Conservation (phyloP, 208 protist genomes). For the Leishmania mexicana region DNA sequence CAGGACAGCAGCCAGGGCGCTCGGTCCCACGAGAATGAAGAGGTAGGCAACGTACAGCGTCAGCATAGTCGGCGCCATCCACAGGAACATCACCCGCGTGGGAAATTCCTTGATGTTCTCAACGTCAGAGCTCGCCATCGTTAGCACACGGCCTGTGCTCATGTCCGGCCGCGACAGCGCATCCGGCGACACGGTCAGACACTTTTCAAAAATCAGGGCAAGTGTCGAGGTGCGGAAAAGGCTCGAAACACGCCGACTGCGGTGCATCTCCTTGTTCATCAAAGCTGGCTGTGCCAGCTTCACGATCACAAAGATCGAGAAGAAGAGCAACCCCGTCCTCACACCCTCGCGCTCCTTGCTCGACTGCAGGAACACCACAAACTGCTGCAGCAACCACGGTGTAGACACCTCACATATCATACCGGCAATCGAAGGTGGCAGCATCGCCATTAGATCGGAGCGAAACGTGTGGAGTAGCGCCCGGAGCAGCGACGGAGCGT, state of each 20-base stretch:
- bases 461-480: slow-evolving; percentile 44
- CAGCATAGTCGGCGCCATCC: slow-evolving; percentile 72
- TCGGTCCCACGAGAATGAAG: slow-evolving; percentile 65
- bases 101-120: slow-evolving; percentile 48
- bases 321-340: slow-evolving; percentile 34
- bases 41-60: slow-evolving; percentile 48
- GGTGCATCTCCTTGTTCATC: slow-evolving; percentile 47
- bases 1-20: slow-evolving; percentile 67
- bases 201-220: slow-evolving; percentile 80
- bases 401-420: slow-evolving; percentile 48
- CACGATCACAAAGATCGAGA: slow-evolving; percentile 11
- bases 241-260: slow-evolving; percentile 32
- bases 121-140: slow-evolving; percentile 85
- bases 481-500: slow-evolving; percentile 36
- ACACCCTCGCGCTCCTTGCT: slow-evolving; percentile 11
- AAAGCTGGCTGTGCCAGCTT: slow-evolving; percentile 44
- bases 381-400: slow-evolving; percentile 71
- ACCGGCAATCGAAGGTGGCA: slow-evolving; percentile 41
- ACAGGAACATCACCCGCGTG: slow-evolving; percentile 43
- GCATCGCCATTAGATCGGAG: slow-evolving; percentile 24
- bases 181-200: slow-evolving; percentile 50
- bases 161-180: slow-evolving; percentile 70
- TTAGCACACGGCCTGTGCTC: slow-evolving; percentile 82
- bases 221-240: slow-evolving; percentile 67
- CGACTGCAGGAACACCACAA: slow-evolving; percentile 39